These are phyloP conservation scores for Plasmopara viticola DNA, from an alignment of 352 stramenopile genomes.

Conservation along the genomic window DNA sequence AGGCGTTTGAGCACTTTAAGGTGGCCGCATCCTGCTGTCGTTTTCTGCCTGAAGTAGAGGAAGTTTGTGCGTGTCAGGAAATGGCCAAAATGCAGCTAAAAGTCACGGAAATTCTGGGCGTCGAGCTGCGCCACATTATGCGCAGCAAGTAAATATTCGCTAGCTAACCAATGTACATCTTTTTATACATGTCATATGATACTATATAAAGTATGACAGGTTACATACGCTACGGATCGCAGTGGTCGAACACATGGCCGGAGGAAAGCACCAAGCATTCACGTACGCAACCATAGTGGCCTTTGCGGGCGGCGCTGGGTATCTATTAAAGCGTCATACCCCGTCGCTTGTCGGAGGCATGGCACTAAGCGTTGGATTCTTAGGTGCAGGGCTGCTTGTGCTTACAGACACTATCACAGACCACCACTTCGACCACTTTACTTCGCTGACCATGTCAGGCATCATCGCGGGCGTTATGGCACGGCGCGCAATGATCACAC, in stretches of 20 bases:
- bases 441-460: conserved; percentile 59
- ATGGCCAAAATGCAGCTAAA: conserved; percentile 85
- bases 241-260: conserved; percentile 9
- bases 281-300: conserved; percentile 63
- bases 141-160: conserved; percentile 46
- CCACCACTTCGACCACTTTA: conserved; percentile 63
- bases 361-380: conserved; percentile 52
- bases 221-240: not conserved
- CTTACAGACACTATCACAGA: conserved; percentile 67
- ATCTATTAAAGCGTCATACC: conserved; percentile 51
- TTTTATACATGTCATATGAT: not conserved
- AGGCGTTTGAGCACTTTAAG: conserved; percentile 77
- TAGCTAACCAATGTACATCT: conserved; percentile 5
- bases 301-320: conserved; percentile 52
- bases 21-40: conserved; percentile 60
- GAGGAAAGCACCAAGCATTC: conserved; percentile 61
- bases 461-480: conserved; percentile 60
- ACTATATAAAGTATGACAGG: conserved; percentile 4
- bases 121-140: conserved; percentile 84
- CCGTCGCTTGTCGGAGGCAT: conserved; percentile 65
- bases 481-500: conserved; percentile 40
- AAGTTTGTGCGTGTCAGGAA: conserved; percentile 63
- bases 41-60: conserved; percentile 78
- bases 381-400: conserved; percentile 59
- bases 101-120: conserved; percentile 77